Evolutionary conservation across 1,284 basidiomycete genomes (phyloP), one percentile per base, ranked within the genome.

Genomic region (Fomitopsis betulina): DNA sequence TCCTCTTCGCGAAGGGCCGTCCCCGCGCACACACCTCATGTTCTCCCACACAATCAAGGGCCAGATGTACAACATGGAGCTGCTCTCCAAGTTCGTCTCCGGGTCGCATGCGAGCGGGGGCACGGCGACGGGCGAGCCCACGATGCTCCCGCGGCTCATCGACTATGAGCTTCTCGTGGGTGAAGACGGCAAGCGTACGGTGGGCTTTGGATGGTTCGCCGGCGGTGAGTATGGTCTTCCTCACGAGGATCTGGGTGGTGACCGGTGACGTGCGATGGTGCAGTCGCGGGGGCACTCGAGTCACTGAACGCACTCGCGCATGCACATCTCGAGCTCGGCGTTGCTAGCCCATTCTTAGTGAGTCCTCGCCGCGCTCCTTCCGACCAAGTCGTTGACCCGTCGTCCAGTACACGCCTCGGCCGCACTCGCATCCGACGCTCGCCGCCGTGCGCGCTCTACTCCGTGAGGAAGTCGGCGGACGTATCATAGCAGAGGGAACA

Each of bases 31-130:
- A 2, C 86, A 92, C 63, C 73, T 94, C 59, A 93, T 94, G 87
- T 96, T 96, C 78, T 93, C 89, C 32, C 94, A 96, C 72, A 94
- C 93, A 0, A 85, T 86, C 64, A 96, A 96, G 72, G 88, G 89
- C 0, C 91, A 96, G 72, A 71, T 78, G 12, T 95, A 95, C 74
- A 96, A 96, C 68, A 90, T 87, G 64, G 83, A 86, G 0, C 76
- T 96, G 0, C 78, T 96, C 1, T 78, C 86, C 1, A 76, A 83
- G 33, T 91, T 91, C 71, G 73, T 93, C 9, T 60, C 69, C 8
- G 67, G 70, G 25, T 74, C 63, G 13, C 33, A 39, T 45, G 61
- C 64, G 0, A 51, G 45, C 7, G 52, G 56, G 15, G 54, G 43
- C 2, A 40, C 54, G 17, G 5, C 13, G 13, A 56, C 53, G 3